Evolutionary conservation across 345 rosid genomes (phyloP).

Genomic region (Salix koriyanagi): DNA sequence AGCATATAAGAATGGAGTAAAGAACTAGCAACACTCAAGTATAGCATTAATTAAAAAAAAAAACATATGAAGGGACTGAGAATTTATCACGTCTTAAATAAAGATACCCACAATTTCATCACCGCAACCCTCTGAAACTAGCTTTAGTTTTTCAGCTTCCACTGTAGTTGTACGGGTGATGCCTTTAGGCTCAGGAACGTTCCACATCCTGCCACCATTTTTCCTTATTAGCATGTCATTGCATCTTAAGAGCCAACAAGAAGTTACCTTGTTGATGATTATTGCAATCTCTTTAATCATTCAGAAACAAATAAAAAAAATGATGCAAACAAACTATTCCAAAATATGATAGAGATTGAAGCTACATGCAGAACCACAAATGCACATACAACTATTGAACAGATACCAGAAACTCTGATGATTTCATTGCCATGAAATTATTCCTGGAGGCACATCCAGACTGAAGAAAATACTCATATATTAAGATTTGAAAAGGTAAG

Average conservation of each 20-base stretch:
- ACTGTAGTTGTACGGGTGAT: slow-evolving; percentile 32
- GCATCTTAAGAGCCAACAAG: not conserved
- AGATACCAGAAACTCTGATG: not conserved
- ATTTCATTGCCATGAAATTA: not conserved
- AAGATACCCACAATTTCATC: slow-evolving; percentile 52
- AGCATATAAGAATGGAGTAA: slow-evolving; percentile 6
- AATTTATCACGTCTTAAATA: not conserved
- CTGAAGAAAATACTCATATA: no score
- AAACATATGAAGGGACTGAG: not conserved
- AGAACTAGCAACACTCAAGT: not conserved
- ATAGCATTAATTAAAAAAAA: not conserved
- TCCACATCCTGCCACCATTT: slow-evolving; percentile 60
- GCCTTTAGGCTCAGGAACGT: slow-evolving; percentile 62
- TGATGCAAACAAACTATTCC: not conserved
- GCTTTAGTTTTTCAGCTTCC: slow-evolving; percentile 48
- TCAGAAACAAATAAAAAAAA: not conserved
- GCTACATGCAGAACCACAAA: not conserved
- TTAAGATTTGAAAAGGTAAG: no score
- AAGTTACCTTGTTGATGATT: not conserved
- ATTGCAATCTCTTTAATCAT: not conserved
- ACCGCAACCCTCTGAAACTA: slow-evolving; percentile 70
- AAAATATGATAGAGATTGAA: not conserved
- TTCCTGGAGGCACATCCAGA: no score
- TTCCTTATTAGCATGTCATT: slow-evolving; percentile 9
- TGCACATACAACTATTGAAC: not conserved